Evolutionary conservation across 441 rosid genomes (phyloP).

Genomic region (Erodium chrysanthum): DNA sequence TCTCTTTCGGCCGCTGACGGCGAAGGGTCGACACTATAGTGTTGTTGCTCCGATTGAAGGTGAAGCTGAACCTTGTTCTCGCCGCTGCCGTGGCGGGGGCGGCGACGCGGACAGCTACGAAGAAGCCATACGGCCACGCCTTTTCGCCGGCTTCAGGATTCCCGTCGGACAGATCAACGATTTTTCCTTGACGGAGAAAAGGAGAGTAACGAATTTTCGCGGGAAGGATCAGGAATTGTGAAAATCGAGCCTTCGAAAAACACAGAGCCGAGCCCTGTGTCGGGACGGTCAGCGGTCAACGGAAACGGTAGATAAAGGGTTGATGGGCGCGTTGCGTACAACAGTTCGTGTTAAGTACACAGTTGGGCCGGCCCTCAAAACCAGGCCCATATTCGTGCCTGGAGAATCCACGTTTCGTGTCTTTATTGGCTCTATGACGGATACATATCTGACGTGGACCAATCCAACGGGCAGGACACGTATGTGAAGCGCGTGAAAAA

Average conservation of each 20-base stretch:
- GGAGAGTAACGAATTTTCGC: constrained; percentile 5
- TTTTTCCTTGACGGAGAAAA: not conserved
- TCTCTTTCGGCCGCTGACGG: too few species aligned
- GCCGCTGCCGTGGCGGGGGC: constrained; percentile 27
- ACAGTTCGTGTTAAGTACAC: not conserved
- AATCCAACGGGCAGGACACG: not conserved
- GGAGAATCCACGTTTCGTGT: not conserved
- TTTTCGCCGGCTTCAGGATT: constrained; percentile 1
- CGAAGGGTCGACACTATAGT: too few species aligned
- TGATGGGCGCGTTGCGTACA: too few species aligned
- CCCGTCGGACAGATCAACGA: not conserved
- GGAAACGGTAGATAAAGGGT: not conserved
- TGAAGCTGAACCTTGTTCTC: too few species aligned
- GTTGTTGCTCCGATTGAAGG: too few species aligned
- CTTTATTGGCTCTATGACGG: not conserved
- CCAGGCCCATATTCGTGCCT: not conserved
- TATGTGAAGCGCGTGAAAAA: not conserved
- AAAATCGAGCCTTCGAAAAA: not conserved
- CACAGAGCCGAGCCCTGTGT: constrained; percentile 6
- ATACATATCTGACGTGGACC: constrained; percentile 1
- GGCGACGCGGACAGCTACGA: constrained; percentile 21
- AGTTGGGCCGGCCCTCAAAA: not conserved
- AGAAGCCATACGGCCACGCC: constrained; percentile 17
- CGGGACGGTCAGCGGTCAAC: constrained; percentile 9
- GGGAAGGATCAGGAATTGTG: constrained; percentile 3